Evolutionary conservation across 2,329 filamentous ascomycete species (phyloP).

Genomic region (Penicillium sp.): DNA sequence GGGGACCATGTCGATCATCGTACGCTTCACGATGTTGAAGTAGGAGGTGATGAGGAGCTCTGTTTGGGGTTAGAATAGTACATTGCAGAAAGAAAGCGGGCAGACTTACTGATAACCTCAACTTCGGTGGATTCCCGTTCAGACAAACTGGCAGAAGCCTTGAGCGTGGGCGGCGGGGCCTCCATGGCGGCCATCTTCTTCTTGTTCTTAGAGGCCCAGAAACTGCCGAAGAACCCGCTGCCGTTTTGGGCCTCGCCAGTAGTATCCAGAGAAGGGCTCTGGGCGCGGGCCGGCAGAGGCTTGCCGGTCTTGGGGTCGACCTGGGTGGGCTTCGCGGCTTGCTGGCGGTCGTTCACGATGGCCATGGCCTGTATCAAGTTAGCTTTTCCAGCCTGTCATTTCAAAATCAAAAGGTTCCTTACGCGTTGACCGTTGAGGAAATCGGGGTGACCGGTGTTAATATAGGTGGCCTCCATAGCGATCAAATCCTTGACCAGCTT

Average conservation of each 20-base stretch:
- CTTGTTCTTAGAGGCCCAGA: constrained; percentile 99
- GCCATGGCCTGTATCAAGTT: constrained; percentile 71
- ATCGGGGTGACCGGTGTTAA: constrained; percentile 97
- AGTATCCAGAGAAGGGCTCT: constrained; percentile 69
- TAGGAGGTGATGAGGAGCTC: constrained; percentile 95
- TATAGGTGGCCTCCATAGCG: constrained; percentile 92
- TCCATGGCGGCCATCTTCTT: constrained; percentile 99
- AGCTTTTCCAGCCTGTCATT: constrained; percentile 9
- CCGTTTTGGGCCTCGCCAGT: constrained; percentile 55
- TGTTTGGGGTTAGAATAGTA: constrained; percentile 38
- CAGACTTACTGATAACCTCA: constrained; percentile 86
- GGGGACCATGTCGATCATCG: constrained; percentile 99
- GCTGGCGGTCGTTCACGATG: constrained; percentile 83
- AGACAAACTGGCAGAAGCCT: constrained; percentile 88
- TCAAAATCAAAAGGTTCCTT: constrained; percentile 33
- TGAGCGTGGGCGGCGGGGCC: constrained; percentile 84
- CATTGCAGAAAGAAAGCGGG: neutral
- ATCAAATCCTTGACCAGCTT: constrained; percentile 94
- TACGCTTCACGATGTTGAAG: constrained; percentile 96
- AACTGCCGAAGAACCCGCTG: constrained; percentile 94
- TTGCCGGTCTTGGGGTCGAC: constrained; percentile 99
- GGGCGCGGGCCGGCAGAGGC: constrained; percentile 75
- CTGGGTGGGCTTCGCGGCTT: constrained; percentile 84
- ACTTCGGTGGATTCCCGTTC: constrained; percentile 95
- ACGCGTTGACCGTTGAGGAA: constrained; percentile 93